Evolutionary conservation across 345 rosid genomes (phyloP), one percentile per base, ranked within the genome.

Genomic region (Hypericum perforatum): DNA sequence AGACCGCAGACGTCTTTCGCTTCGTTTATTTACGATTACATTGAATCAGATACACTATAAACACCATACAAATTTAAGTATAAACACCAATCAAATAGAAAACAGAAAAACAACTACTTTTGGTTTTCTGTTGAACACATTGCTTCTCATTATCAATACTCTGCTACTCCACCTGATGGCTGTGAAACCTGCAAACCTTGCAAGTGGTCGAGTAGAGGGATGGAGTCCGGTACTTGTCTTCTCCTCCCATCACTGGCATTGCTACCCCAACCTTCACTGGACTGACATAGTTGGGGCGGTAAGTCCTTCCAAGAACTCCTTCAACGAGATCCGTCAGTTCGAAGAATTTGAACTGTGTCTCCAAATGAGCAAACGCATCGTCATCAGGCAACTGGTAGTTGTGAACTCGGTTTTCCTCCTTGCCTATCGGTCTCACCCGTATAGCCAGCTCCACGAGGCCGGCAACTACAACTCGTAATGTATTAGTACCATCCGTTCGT

Each of bases 191-290:
- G 78, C 96, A 84, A 43, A 62, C 63, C 43, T 57, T 65, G 64
- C 96, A 82, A 59, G 74, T 56, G 37, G 94, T 76, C 2, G 94
- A 84, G 57, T 57, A 63, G 7, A 88, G 67, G n/a, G 94, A 84
- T 29, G 81, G 79, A 6, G 90, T 82, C 49, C 77, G 64, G 64
- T 85, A 89, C 69, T 73, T 82, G 64, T 85, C 94, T 48, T 82
- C 96, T 11, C 94, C 91, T 5, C 94, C 94, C 85, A 79, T 71
- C 70, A 89, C 72, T 46, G 94, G 94, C 89, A 85, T 85, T 0
- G 83, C 70, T 13, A 82, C 94, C 7, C 94, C 96, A 13, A 48
- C 66, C 70, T 84, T 88, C 38, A 74, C 90, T 0, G 85, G 74
- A 72, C 86, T 85, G 0, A 74, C 70, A 46, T 85, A 84, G 36